Percentiles rank a stretch among this genome's conserved stretches.
These are phyloP conservation scores for Xylaria sp. DNA, from an alignment of 2,329 filamentous ascomycete genomes.

Conservation along the genomic window DNA sequence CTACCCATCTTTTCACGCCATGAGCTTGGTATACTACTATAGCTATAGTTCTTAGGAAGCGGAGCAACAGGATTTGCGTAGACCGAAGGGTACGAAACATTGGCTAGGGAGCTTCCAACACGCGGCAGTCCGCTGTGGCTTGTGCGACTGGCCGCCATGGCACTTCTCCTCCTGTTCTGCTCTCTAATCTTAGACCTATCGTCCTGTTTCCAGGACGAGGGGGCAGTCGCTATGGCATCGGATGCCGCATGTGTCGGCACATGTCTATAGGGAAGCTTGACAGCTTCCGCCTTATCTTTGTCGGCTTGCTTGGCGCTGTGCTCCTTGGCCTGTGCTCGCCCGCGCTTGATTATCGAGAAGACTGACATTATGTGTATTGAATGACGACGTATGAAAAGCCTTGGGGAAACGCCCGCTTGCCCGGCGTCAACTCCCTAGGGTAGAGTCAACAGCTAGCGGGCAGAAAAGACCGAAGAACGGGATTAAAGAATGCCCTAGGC, in stretches of 20 bases:
- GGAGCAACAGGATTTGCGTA: conserved; percentile 54
- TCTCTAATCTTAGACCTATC: conserved; percentile 61
- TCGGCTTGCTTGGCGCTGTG: conserved; percentile 60
- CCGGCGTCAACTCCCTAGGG: conserved; percentile 16
- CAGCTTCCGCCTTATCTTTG: conserved; percentile 56
- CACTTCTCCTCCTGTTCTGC: conserved; percentile 61
- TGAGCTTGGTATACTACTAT: conserved; percentile 51
- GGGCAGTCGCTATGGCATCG: conserved; percentile 66
- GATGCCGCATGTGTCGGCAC: conserved; percentile 69
- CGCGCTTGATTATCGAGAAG: conserved; percentile 39
- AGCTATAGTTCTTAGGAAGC: conserved; percentile 57
- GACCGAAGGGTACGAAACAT: conserved; percentile 58
- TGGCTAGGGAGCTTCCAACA: conserved; percentile 59
- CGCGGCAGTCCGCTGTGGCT: conserved; percentile 52
- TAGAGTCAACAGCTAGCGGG: background rate
- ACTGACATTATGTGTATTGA: conserved; percentile 32
- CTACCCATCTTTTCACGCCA: conserved; percentile 40
- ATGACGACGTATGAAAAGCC: conserved; percentile 1
- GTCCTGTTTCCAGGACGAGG: conserved; percentile 60
- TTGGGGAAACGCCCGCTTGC: conserved; percentile 3
- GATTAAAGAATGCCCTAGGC: background rate
- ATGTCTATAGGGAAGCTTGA: conserved; percentile 65
- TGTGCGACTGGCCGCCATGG: conserved; percentile 55
- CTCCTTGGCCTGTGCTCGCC: conserved; percentile 63
- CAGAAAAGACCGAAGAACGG: background rate